Evolutionary conservation across 441 rosid species (phyloP).

Genomic region (Lepidium campestre): DNA sequence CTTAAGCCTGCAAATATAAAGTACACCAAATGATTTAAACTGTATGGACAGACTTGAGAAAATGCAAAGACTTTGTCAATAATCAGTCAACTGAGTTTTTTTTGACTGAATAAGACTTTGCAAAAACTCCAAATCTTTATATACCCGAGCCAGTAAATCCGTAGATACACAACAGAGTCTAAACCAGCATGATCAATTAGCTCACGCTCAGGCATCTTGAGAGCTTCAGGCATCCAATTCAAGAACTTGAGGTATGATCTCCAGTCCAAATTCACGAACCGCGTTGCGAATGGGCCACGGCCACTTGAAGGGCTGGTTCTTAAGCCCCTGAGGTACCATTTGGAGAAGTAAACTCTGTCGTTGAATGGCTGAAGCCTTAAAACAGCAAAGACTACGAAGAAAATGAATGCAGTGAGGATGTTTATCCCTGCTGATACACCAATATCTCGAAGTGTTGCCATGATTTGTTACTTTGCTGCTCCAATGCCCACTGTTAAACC

Average conservation of each 20-base stretch:
- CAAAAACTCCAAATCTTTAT: background rate
- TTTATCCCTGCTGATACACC: constrained; percentile 76
- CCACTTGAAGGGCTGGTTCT: constrained; percentile 60
- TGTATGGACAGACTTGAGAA: background rate
- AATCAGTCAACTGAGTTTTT: background rate
- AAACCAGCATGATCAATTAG: constrained; percentile 96
- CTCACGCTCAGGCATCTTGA: constrained; percentile 96
- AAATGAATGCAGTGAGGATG: constrained; percentile 63
- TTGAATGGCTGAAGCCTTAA: constrained; percentile 90
- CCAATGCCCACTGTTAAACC: constrained; percentile 10
- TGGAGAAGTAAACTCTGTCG: constrained; percentile 90
- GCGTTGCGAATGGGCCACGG: constrained; percentile 48
- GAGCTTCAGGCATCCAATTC: constrained; percentile 92
- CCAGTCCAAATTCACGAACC: constrained; percentile 71
- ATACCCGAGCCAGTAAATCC: constrained; percentile 85
- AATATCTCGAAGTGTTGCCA: constrained; percentile 80
- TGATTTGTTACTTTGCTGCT: constrained; percentile 14
- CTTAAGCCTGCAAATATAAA: constrained; percentile 52
- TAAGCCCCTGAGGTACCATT: constrained; percentile 90
- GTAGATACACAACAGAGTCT: constrained; percentile 89
- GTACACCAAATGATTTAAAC: background rate
- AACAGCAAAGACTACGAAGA: constrained; percentile 73
- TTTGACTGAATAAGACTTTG: background rate
- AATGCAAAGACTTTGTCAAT: background rate
- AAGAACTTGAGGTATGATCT: constrained; percentile 70